Evolutionary conservation across 257 asterid species (phyloP).

Genomic region (Nicotiana obtusifolia): DNA sequence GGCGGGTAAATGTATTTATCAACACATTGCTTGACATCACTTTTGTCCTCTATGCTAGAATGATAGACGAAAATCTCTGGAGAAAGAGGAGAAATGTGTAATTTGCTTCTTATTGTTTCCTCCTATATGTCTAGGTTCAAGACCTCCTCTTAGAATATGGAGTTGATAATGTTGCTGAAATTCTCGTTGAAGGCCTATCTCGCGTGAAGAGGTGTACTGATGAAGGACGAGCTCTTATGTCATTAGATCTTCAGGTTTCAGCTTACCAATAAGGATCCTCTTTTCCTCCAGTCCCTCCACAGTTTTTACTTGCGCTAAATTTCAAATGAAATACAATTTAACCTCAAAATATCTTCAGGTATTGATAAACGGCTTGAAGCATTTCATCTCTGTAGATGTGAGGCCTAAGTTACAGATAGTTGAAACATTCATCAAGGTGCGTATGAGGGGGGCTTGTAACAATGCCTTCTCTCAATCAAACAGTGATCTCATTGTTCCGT

Average conservation of each 20-base stretch:
- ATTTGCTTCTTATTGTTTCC: not conserved
- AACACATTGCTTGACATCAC: not conserved
- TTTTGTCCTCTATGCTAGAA: not conserved
- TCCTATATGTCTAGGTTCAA: slow-evolving; percentile 52
- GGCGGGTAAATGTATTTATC: not conserved
- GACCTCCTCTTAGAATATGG: slow-evolving; percentile 86
- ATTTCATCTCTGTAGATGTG: slow-evolving; percentile 70
- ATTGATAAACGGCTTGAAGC: slow-evolving; percentile 89
- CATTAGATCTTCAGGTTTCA: slow-evolving; percentile 92
- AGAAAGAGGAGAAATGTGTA: not conserved
- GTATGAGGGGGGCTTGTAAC: not conserved
- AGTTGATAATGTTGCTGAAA: slow-evolving; percentile 82
- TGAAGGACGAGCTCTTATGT: slow-evolving; percentile 99
- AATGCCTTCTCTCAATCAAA: not conserved
- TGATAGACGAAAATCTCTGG: not conserved
- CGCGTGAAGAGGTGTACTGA: slow-evolving; percentile 93
- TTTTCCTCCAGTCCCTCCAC: not conserved
- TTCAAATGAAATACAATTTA: not conserved
- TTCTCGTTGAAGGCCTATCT: slow-evolving; percentile 87
- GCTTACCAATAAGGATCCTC: not conserved
- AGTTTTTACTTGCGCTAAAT: not conserved
- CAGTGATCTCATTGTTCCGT: not conserved
- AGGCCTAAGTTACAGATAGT: slow-evolving; percentile 84
- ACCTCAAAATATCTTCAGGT: slow-evolving; percentile 42
- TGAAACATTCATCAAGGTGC: slow-evolving; percentile 89